Conservation (phyloP, 495 filamentous ascomycete species). For the Xylona heveae region DNA sequence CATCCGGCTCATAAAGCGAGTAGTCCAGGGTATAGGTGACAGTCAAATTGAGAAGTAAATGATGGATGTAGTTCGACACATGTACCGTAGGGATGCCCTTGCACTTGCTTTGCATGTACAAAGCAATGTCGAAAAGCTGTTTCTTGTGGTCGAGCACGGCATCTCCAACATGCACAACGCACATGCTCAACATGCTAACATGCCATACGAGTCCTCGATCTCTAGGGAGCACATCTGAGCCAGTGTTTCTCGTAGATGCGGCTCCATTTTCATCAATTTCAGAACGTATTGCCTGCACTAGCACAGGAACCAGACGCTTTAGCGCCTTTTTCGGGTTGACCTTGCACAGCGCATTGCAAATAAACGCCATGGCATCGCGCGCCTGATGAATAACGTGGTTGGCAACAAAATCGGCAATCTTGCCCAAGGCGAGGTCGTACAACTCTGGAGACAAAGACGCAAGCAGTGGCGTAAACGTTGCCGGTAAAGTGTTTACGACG, state of each 20-base stretch:
- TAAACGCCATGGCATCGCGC: slow-evolving; percentile 95
- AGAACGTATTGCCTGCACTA: slow-evolving; percentile 77
- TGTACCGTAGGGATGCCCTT: slow-evolving; percentile 84
- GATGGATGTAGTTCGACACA: slow-evolving; percentile 93
- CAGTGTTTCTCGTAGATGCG: slow-evolving; percentile 80
- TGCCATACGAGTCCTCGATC: slow-evolving; percentile 92
- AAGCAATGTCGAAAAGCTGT: slow-evolving; percentile 75
- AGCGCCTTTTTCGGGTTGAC: slow-evolving; percentile 82
- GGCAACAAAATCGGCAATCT: slow-evolving; percentile 80
- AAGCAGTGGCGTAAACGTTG: slow-evolving; percentile 77
- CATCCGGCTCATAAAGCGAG: slow-evolving; percentile 55
- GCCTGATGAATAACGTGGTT: slow-evolving; percentile 96
- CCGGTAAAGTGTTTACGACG: slow-evolving; percentile 87
- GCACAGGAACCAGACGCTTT: slow-evolving; percentile 69
- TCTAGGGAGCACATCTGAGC: slow-evolving; percentile 77
- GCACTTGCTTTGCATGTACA: slow-evolving; percentile 91
- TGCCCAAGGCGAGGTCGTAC: slow-evolving; percentile 77
- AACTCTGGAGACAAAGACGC: slow-evolving; percentile 82
- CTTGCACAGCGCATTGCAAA: slow-evolving; percentile 89
- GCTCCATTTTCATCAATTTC: slow-evolving; percentile 98
- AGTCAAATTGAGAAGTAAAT: slow-evolving; percentile 92
- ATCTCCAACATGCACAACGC: slow-evolving; percentile 83
- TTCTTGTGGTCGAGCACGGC: slow-evolving; percentile 72
- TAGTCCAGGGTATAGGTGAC: slow-evolving; percentile 84
- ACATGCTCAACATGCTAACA: slow-evolving; percentile 95